A percentile compares a stretch with the other conserved stretches of the same genome.
phyloP scores from a whole-genome alignment of 2,329 filamentous ascomycete genomes.

The Aspergillus sclerotialis region DNA sequence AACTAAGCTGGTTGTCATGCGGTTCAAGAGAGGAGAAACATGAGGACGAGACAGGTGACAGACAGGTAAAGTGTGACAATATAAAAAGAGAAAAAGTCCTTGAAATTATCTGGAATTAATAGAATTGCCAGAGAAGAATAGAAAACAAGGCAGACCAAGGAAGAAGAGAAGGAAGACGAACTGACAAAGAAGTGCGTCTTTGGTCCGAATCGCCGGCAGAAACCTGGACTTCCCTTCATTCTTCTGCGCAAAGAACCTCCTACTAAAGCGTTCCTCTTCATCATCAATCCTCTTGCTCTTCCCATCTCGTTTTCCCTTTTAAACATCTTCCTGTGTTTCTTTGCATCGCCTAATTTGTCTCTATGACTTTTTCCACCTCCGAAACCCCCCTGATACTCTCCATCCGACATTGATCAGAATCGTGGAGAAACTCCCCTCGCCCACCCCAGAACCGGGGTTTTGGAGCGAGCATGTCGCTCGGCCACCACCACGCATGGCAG shows the following conservation, averaged over 20 bases:
- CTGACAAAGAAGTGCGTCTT: slow-evolving; percentile 23
- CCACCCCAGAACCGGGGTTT: slow-evolving; percentile 40
- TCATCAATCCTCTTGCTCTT: slow-evolving; percentile 29
- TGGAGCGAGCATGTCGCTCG: slow-evolving; percentile 55
- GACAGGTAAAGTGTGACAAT: too few species aligned
- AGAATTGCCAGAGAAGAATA: too few species aligned
- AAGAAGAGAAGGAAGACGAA: background rate
- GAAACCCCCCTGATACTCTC: slow-evolving; percentile 18
- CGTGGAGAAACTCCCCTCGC: slow-evolving; percentile 40
- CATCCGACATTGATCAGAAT: slow-evolving; percentile 29
- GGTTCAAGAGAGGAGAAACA: too few species aligned
- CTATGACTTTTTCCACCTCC: slow-evolving; percentile 26
- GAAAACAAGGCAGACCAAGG: slow-evolving; percentile 9
- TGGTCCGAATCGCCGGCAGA: slow-evolving; percentile 29
- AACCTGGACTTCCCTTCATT: slow-evolving; percentile 32
- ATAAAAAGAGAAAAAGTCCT: too few species aligned
- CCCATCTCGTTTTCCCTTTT: slow-evolving; percentile 26
- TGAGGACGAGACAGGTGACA: too few species aligned
- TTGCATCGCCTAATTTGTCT: slow-evolving; percentile 13
- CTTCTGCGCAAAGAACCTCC: slow-evolving; percentile 35
- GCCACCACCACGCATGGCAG: slow-evolving; percentile 63
- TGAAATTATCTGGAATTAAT: too few species aligned
- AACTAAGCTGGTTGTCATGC: too few species aligned
- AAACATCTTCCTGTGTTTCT: slow-evolving; percentile 21
- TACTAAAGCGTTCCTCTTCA: slow-evolving; percentile 29